These are phyloP conservation scores for Penicilliopsis zonata DNA, from an alignment of 495 filamentous ascomycete genomes.

Conservation along the genomic window DNA sequence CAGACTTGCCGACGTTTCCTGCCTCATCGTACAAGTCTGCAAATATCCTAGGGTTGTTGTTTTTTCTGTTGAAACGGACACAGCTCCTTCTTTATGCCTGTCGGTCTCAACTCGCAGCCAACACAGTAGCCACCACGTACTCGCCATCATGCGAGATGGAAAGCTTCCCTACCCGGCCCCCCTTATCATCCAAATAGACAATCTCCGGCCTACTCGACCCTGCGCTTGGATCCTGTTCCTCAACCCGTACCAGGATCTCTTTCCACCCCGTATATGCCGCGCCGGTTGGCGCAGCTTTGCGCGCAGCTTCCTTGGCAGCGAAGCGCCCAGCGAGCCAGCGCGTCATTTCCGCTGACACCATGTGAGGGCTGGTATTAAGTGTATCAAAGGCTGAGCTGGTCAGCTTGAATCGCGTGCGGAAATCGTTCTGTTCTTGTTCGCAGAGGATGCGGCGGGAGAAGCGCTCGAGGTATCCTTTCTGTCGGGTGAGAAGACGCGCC, in stretches of 20 bases:
- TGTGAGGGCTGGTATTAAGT: neutral
- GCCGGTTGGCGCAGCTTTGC: constrained; percentile 31
- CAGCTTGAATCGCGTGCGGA: constrained; percentile 23
- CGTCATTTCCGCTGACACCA: constrained; percentile 24
- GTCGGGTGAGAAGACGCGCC: constrained; percentile 27
- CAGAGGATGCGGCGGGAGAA: constrained; percentile 42
- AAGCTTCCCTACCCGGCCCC: constrained; percentile 21
- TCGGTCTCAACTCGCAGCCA: constrained; percentile 16
- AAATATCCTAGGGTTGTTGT: no score
- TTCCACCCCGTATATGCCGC: constrained; percentile 29
- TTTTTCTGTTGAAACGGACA: no score
- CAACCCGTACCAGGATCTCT: constrained; percentile 25
- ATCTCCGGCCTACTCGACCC: constrained; percentile 24
- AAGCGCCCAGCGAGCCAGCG: constrained; percentile 38
- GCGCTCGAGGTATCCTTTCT: constrained; percentile 26
- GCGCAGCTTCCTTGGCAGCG: constrained; percentile 36
- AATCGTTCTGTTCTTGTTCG: constrained; percentile 28
- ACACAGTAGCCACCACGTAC: constrained; percentile 44
- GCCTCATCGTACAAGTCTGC: no score
- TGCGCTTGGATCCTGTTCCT: constrained; percentile 4
- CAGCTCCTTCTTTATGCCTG: no score
- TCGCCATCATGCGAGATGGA: constrained; percentile 51
- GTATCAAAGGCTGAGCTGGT: no score
- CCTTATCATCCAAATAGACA: constrained; percentile 20
- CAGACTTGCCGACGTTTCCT: no score